Conservation (phyloP, 768 basidiomycete species). For the Macrocybe gigantea region DNA sequence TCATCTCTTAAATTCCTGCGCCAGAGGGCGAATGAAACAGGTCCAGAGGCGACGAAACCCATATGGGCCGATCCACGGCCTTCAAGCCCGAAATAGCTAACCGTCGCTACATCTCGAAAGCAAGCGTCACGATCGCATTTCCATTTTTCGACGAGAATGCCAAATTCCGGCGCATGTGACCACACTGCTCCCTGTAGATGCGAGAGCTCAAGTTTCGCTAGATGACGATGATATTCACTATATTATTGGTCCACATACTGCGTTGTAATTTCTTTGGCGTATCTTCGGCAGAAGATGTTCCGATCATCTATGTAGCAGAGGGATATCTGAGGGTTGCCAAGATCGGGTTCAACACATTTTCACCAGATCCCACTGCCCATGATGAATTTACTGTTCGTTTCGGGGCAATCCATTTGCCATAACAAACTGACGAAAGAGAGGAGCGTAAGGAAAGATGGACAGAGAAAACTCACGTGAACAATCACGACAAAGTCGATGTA, state of each 20-base stretch:
- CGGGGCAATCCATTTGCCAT: too few species aligned
- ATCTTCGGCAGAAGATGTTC: too few species aligned
- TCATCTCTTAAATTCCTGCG: background rate
- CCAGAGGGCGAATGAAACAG: constrained; percentile 21
- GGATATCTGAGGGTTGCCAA: too few species aligned
- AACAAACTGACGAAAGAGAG: background rate
- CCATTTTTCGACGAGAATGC: background rate
- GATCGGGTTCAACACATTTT: too few species aligned
- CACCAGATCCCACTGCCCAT: too few species aligned
- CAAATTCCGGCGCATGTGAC: constrained; percentile 1
- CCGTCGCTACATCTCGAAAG: background rate
- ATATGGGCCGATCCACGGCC: constrained; percentile 31
- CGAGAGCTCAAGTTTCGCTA: too few species aligned
- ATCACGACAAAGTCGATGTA: constrained; percentile 6
- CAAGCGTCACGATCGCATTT: constrained; percentile 8
- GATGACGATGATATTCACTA: too few species aligned
- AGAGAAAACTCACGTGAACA: background rate
- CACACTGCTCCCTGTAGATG: too few species aligned
- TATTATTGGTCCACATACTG: too few species aligned
- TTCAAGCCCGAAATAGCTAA: constrained; percentile 15
- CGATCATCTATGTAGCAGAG: too few species aligned
- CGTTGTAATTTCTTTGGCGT: too few species aligned
- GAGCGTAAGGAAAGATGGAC: background rate
- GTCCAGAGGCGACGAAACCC: constrained; percentile 34
- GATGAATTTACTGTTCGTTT: too few species aligned